Conservation (phyloP, 129 eudicot genomes). For the Escallonia rubra region DNA sequence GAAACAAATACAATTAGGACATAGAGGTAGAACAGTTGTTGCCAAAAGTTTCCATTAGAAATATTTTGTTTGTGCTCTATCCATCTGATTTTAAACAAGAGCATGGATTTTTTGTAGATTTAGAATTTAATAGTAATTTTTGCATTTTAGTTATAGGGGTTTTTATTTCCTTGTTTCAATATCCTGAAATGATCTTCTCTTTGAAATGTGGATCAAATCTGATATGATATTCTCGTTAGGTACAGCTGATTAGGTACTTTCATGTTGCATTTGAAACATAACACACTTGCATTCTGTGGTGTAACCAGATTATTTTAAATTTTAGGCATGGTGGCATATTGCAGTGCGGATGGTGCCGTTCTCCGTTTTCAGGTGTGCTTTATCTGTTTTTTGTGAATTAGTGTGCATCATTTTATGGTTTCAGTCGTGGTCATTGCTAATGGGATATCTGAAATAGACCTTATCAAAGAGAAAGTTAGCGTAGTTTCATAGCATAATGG, state of each 20-base stretch:
- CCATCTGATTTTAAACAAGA: background rate
- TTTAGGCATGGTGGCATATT: conserved; percentile 86
- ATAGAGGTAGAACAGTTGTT: too few relatives aligned
- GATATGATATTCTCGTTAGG: background rate
- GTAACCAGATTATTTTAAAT: conserved; percentile 1
- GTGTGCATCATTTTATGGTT: background rate
- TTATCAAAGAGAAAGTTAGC: too few relatives aligned
- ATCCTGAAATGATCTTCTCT: background rate
- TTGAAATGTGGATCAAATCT: background rate
- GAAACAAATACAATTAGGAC: too few relatives aligned
- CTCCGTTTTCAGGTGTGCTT: conserved; percentile 67
- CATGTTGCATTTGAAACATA: background rate
- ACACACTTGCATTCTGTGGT: background rate
- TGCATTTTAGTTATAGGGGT: too few relatives aligned
- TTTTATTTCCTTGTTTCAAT: background rate
- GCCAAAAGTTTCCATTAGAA: background rate
- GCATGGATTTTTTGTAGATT: background rate
- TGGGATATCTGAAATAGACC: too few relatives aligned
- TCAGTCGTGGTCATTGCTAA: background rate
- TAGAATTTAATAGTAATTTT: background rate
- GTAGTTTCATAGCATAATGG: too few relatives aligned
- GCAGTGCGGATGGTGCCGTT: conserved; percentile 79
- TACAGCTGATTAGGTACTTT: background rate
- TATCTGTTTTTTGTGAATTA: background rate
- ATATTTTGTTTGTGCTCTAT: background rate